Conservation (phyloP, 768 basidiomycete species). For the Cystofilobasidium macerans region DNA sequence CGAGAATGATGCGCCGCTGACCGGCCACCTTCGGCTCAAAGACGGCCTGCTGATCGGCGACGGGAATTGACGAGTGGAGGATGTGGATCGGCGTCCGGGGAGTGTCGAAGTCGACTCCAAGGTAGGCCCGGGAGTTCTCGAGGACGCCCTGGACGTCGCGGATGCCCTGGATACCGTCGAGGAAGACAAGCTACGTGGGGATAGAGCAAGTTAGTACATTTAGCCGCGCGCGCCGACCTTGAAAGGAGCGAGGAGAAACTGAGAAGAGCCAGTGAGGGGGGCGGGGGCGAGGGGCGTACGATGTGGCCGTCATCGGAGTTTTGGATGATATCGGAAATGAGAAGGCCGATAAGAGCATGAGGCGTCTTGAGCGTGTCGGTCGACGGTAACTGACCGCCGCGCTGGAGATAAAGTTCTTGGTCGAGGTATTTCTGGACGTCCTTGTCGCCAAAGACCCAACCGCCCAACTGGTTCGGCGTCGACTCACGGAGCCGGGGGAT, state of each 20-base stretch:
- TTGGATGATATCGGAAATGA: conserved; percentile 63
- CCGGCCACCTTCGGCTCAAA: conserved; percentile 70
- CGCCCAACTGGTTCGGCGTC: conserved; percentile 31
- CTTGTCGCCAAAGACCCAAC: conserved; percentile 63
- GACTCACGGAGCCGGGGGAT: conserved; percentile 39
- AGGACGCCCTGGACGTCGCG: conserved; percentile 56
- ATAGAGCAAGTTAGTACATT: too few relatives aligned
- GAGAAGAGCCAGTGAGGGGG: too few relatives aligned
- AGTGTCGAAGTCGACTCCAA: conserved; percentile 52
- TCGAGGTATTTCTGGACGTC: conserved; percentile 59
- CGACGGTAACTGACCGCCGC: conserved; percentile 13
- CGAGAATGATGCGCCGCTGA: conserved; percentile 73
- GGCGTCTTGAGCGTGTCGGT: conserved; percentile 64
- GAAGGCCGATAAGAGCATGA: conserved; percentile 64
- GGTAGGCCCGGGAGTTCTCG: conserved; percentile 42
- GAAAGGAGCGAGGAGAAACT: too few relatives aligned
- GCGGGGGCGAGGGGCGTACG: conserved; percentile 44
- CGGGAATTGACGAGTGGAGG: conserved; percentile 78
- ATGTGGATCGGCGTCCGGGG: conserved; percentile 59
- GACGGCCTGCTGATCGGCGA: conserved; percentile 76
- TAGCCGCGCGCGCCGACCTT: too few relatives aligned
- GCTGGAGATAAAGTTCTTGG: conserved; percentile 46
- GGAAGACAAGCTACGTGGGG: conserved; percentile 29
- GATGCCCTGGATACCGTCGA: conserved; percentile 92
- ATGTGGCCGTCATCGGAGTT: conserved; percentile 55